Conservation (phyloP, 73 alveolate genomes). For the Breviolum minutum region DNA sequence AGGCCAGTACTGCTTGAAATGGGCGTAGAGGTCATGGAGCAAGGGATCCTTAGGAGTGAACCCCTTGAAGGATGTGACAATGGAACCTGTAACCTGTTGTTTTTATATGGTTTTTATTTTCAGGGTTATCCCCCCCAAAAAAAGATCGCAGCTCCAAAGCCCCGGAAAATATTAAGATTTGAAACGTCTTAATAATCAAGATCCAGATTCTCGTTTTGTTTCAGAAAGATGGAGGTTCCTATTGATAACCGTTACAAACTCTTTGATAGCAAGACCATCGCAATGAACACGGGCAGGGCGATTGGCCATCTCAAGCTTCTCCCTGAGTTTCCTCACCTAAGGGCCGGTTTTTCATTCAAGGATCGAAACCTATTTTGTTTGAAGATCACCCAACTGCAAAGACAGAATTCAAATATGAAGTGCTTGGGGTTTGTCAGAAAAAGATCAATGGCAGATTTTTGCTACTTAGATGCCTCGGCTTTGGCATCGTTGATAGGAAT, state of each 20-base stretch:
- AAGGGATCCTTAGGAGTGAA: background rate
- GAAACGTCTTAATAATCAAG: background rate
- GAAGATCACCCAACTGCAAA: background rate
- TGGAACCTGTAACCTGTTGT: background rate
- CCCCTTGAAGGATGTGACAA: background rate
- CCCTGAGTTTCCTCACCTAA: background rate
- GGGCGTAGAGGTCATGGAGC: background rate
- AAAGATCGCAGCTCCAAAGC: too few relatives aligned
- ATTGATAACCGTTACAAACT: background rate
- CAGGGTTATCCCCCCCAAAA: background rate
- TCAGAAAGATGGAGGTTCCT: background rate
- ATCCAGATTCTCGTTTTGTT: background rate
- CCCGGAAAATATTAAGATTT: background rate
- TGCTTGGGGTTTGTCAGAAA: too few relatives aligned
- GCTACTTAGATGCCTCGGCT: background rate
- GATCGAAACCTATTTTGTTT: background rate
- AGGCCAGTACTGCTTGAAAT: background rate
- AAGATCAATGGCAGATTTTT: too few relatives aligned
- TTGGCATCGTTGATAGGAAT: background rate
- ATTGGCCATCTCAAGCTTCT: background rate
- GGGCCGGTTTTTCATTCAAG: background rate
- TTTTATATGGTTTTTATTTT: background rate
- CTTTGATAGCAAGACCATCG: background rate
- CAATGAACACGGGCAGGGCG: conserved; percentile 18
- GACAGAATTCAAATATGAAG: background rate